These are phyloP conservation scores for Gigaspora rosea DNA, from an alignment of 192 early-diverging fungal genomes.

Conservation along the genomic window DNA sequence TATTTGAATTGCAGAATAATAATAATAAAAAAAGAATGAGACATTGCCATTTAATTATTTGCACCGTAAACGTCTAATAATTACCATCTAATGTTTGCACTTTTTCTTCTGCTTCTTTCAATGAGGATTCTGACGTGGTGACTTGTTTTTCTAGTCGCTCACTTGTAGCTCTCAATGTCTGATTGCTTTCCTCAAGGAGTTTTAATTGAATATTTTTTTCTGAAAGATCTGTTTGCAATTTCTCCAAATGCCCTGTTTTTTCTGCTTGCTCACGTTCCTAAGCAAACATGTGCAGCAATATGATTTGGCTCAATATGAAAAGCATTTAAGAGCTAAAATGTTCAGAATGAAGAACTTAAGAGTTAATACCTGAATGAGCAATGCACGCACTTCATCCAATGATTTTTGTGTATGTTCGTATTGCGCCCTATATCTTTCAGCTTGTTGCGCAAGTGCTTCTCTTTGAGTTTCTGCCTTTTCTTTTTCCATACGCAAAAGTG, in stretches of 20 bases:
- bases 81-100: not conserved
- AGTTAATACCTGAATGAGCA: slow-evolving; percentile 55
- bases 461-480: slow-evolving; percentile 70
- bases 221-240: slow-evolving; percentile 62
- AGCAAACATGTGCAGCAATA: not conserved
- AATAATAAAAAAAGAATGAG: not conserved
- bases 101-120: slow-evolving; percentile 5
- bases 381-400: slow-evolving; percentile 65
- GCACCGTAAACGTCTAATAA: not conserved
- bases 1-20: not conserved
- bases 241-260: slow-evolving; percentile 27
- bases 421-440: slow-evolving; percentile 64
- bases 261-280: not conserved
- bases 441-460: slow-evolving; percentile 67
- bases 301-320: not conserved
- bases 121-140: slow-evolving; percentile 39
- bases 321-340: slow-evolving; percentile 39
- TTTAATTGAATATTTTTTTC: slow-evolving; percentile 67
- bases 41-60: not conserved
- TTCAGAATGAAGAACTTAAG: slow-evolving; percentile 37
- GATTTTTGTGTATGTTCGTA: slow-evolving; percentile 62
- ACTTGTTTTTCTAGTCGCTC: slow-evolving; percentile 43
- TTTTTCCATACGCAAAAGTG: slow-evolving; percentile 71
- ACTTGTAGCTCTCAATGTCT: slow-evolving; percentile 66
- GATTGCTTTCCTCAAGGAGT: slow-evolving; percentile 76